These are phyloP conservation scores for Annona cherimola DNA, from an alignment of 164 flowering plant species.

Conservation along the genomic window DNA sequence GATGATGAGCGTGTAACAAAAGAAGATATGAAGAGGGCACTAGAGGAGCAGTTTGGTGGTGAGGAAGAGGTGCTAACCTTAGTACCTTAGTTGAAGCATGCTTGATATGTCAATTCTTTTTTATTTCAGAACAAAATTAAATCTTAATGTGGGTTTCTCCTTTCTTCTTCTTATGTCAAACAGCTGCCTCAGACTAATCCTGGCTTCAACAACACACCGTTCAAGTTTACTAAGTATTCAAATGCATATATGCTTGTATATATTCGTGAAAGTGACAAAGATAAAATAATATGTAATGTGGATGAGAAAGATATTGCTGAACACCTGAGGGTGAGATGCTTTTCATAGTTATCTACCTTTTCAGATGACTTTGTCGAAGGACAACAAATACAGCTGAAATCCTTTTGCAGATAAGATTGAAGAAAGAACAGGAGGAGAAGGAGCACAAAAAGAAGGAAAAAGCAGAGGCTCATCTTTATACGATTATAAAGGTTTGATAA, in stretches of 20 bases:
- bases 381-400: neutral
- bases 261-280: slow-evolving; percentile 87
- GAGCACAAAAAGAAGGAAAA: slow-evolving; percentile 81
- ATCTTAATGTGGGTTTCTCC: neutral
- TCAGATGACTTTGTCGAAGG: neutral
- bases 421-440: slow-evolving; percentile 91
- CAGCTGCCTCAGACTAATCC: slow-evolving; percentile 91
- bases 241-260: slow-evolving; percentile 97
- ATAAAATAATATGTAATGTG: slow-evolving; percentile 76
- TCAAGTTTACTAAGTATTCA: slow-evolving; percentile 83
- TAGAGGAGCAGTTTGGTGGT: slow-evolving; percentile 90
- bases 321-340: slow-evolving; percentile 58
- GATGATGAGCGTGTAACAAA: slow-evolving; percentile 92
- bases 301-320: slow-evolving; percentile 91
- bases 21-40: slow-evolving; percentile 70
- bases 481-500: slow-evolving; percentile 63
- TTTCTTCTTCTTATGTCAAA: slow-evolving; percentile 16
- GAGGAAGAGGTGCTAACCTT: slow-evolving; percentile 64
- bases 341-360: neutral
- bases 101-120: neutral
- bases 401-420: slow-evolving; percentile 58
- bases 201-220: slow-evolving; percentile 78
- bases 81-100: neutral
- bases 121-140: neutral
- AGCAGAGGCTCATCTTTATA: slow-evolving; percentile 80